These are phyloP conservation scores for Bruguiera gymnorhiza DNA, from an alignment of 345 rosid species.

Conservation along the genomic window DNA sequence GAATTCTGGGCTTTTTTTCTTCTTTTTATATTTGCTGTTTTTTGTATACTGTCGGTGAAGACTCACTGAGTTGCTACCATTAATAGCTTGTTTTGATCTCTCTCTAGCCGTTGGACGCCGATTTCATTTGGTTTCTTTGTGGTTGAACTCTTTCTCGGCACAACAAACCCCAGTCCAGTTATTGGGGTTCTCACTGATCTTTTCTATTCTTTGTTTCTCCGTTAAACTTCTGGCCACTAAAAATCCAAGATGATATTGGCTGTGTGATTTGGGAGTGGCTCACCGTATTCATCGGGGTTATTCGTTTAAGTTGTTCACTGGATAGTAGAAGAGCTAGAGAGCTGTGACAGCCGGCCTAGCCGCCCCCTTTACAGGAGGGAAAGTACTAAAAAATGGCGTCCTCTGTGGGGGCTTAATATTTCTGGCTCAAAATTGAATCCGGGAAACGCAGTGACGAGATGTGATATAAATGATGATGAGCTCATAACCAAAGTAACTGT, in stretches of 20 bases:
- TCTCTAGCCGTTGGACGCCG: background rate
- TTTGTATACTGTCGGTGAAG: constrained; percentile 11
- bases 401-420: background rate
- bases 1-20: constrained; percentile 3
- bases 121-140: background rate
- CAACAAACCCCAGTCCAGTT: no score
- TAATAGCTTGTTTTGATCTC: background rate
- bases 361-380: no score
- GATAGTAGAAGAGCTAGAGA: no score
- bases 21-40: background rate
- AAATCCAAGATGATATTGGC: no score
- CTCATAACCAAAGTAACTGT: background rate
- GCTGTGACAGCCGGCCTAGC: no score
- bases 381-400: background rate
- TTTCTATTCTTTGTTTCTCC: no score
- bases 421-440: background rate
- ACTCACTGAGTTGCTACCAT: background rate
- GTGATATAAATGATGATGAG: background rate
- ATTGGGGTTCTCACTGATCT: no score
- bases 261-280: no score
- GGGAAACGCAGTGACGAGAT: background rate
- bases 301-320: no score
- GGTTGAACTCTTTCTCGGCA: no score
- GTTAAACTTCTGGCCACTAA: no score
- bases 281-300: no score